Conservation (phyloP, 768 basidiomycete species). For the Russula abietina region DNA sequence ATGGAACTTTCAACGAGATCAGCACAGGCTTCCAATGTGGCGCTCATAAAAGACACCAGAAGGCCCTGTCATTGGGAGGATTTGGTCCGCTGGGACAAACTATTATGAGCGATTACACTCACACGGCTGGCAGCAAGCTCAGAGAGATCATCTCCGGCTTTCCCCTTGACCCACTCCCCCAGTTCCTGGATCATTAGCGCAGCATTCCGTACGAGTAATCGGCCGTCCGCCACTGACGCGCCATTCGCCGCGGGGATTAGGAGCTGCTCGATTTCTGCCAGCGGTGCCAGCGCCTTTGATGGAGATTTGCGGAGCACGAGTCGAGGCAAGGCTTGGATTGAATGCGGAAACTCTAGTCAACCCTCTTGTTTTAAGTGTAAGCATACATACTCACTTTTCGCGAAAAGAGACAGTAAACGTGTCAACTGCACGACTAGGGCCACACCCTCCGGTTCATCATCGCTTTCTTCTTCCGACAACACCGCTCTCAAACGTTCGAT, state of each 20-base stretch:
- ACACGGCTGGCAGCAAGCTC: constrained; percentile 19
- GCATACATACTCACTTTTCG: constrained; percentile 20
- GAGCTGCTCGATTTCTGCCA: constrained; percentile 18
- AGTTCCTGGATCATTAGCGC: constrained; percentile 12
- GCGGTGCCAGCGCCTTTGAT: constrained; percentile 11
- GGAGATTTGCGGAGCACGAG: constrained; percentile 18
- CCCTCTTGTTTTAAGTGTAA: not conserved
- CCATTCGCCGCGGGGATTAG: not conserved
- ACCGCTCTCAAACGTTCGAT: constrained; percentile 31
- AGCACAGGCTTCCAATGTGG: constrained; percentile 18
- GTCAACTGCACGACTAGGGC: constrained; percentile 23
- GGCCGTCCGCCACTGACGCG: constrained; percentile 11
- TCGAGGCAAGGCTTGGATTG: constrained; percentile 30
- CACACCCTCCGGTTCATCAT: not conserved
- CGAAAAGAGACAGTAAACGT: constrained; percentile 27
- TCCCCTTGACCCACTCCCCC: constrained; percentile 12
- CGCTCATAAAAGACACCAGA: constrained; percentile 20
- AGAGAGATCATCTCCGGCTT: not conserved
- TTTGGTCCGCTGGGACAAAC: not conserved
- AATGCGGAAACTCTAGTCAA: not conserved
- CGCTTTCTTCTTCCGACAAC: constrained; percentile 23
- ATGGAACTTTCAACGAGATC: constrained; percentile 19
- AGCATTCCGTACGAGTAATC: constrained; percentile 14
- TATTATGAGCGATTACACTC: not conserved
- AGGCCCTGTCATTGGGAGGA: constrained; percentile 4